Percentiles rank a stretch among this genome's conserved stretches.
These are phyloP conservation scores for Tetragonia tetragonoides DNA, from an alignment of 148 eudicot genomes.

Conservation along the genomic window DNA sequence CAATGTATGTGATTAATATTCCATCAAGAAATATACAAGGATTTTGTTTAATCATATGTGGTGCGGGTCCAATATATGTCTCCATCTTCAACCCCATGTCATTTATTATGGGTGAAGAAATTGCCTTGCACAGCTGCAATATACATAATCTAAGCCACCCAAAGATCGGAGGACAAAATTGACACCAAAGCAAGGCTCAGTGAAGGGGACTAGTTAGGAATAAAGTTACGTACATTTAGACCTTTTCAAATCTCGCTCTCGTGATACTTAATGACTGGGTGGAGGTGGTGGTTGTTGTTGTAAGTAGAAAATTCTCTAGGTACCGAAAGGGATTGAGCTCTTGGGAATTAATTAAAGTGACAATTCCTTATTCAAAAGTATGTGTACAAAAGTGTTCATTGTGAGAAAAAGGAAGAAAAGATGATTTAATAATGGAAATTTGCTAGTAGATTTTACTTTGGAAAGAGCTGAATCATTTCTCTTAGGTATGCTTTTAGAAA, in stretches of 20 bases:
- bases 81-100: neutral
- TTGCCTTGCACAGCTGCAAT: slow-evolving; percentile 1
- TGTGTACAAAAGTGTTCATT: neutral
- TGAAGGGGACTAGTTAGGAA: neutral
- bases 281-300: neutral
- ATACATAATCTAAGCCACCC: neutral
- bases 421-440: neutral
- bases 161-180: neutral
- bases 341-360: neutral
- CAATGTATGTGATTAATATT: neutral
- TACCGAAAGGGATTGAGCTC: neutral
- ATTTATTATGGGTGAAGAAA: neutral
- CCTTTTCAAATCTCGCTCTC: neutral
- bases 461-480: neutral
- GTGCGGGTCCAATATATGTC: neutral
- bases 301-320: neutral
- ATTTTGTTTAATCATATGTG: no score
- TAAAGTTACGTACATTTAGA: neutral
- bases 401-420: neutral
- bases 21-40: neutral
- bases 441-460: neutral
- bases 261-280: neutral
- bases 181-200: neutral
- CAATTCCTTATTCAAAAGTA: neutral
- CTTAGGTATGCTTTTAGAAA: neutral